Conservation (phyloP, 768 basidiomycete genomes). For the Pulveroboletus frians region DNA sequence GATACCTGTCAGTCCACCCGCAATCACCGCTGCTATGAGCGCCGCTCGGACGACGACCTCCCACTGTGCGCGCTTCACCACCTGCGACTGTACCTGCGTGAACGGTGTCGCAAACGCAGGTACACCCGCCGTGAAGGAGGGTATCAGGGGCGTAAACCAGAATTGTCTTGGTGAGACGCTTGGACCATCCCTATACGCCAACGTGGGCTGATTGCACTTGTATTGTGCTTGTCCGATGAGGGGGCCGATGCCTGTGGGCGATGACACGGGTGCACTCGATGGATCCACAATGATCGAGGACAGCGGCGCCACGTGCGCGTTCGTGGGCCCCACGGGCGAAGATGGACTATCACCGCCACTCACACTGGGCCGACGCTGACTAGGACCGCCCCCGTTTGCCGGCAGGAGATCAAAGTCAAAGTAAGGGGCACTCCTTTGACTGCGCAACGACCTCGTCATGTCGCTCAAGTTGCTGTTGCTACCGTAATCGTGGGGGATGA, state of each 20-base stretch:
- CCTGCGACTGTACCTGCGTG: constrained; percentile 62
- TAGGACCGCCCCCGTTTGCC: neutral
- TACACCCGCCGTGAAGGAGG: constrained; percentile 38
- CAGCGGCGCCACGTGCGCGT: neutral
- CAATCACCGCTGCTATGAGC: constrained; percentile 40
- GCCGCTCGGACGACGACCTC: constrained; percentile 69
- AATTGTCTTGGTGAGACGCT: neutral
- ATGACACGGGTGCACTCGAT: neutral
- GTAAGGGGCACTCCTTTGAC: constrained; percentile 14
- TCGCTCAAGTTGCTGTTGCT: constrained; percentile 9
- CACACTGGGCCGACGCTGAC: neutral
- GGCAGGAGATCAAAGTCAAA: constrained; percentile 31
- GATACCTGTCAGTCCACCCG: constrained; percentile 30
- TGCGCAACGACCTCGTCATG: constrained; percentile 6
- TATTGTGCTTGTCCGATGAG: constrained; percentile 24
- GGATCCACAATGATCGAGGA: neutral
- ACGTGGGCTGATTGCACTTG: constrained; percentile 24
- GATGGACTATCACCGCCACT: neutral
- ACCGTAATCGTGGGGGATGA: constrained; percentile 20
- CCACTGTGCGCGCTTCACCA: constrained; percentile 79
- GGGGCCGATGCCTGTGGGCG: constrained; percentile 3
- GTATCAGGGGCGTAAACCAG: constrained; percentile 17
- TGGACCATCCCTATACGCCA: neutral
- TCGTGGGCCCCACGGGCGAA: neutral
- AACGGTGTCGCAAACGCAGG: constrained; percentile 70